phyloP scores from a whole-genome alignment of 1,284 basidiomycete species.

The Boletus smithii region DNA sequence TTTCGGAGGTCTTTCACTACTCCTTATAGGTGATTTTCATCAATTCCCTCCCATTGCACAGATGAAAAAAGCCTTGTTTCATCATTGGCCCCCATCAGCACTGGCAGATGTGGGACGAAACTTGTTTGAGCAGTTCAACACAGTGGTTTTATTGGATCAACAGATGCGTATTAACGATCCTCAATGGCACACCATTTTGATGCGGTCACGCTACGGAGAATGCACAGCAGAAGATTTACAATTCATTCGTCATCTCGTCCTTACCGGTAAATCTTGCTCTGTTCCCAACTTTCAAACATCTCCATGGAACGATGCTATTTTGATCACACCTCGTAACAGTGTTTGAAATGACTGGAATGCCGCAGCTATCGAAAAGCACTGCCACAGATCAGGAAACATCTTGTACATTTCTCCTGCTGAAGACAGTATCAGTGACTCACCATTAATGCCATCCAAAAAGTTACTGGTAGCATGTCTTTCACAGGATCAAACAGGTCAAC shows the following conservation, averaged over 20 bases:
- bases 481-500: too few relatives aligned
- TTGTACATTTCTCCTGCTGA: too few relatives aligned
- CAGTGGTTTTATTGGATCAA: neutral
- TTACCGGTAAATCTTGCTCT: neutral
- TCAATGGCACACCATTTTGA: neutral
- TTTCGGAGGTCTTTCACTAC: too few relatives aligned
- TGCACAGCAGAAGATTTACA: neutral
- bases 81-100: neutral
- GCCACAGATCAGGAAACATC: neutral
- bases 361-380: neutral
- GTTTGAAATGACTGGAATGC: neutral
- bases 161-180: neutral
- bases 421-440: too few relatives aligned
- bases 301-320: neutral
- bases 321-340: neutral
- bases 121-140: neutral
- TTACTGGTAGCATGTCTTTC: too few relatives aligned
- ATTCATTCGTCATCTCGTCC: neutral
- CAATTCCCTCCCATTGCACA: neutral
- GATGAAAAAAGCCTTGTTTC: neutral
- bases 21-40: neutral
- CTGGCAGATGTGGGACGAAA: neutral
- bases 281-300: neutral
- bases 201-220: neutral
- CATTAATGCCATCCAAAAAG: too few relatives aligned